Base-by-base conservation (phyloP, 1,284 basidiomycete genomes). In the Austroboletus niveus region DNA sequence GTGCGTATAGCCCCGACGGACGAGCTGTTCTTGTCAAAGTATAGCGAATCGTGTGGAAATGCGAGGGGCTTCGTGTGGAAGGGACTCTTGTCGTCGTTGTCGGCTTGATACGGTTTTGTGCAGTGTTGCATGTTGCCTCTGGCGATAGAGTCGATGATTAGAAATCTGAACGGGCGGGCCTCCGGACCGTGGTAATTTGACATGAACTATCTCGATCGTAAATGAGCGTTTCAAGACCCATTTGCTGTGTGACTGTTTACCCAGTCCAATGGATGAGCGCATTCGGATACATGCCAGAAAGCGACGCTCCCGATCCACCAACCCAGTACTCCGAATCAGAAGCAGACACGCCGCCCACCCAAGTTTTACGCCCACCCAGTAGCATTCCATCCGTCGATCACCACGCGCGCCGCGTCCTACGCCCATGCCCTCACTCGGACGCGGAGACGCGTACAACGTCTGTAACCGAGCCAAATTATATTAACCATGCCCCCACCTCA, bases 11-110 rank as follows among this genome's bases (percentile, higher is more conserved):
- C 60, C 11, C 63, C 72, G 12, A 79, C 76, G 40, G 88, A 91
- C 59, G 84, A 86, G 63, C 57, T 81, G 9, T 90, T 90, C 69
- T 66, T 91, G 60, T 70, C 81, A 9, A 89, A 89, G 68, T 90
- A 87, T 59, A 78, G 80, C 3, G 86, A 89, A 62, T 78, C 85
- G 9, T 77, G 76, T 47, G 89, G 88, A 44, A 90, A 90, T 64
- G 75, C 88, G 22, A 75, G 87, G 51, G 80, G 83, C 49, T 89
- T 91, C 59, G 84, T 91, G 35, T 82, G 84, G 82, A 84, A 81
- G 54, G 87, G 87, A 3, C 58, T 90, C 32, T 65, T 89, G 55
- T 63, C 70, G 2, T 75, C 75, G 20, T 59, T 80, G 38, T 60
- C 65, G 31, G 48, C 40, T 29, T 70, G 55, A 63, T 41, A 36